Conservation (phyloP, 108 stramenopile species). For the Cyclotella baltica region DNA sequence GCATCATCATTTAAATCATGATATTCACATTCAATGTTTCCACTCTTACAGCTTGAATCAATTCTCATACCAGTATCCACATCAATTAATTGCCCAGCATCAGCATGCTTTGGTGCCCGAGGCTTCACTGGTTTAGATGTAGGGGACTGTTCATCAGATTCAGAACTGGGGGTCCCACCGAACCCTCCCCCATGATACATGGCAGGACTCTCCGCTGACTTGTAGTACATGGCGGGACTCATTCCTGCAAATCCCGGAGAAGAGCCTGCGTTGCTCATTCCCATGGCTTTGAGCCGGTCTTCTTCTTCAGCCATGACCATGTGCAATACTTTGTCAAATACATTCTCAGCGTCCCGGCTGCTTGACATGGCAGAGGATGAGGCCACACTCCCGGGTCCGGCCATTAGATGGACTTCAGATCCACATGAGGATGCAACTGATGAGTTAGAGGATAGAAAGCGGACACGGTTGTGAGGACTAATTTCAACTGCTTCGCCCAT, state of each 20-base stretch:
- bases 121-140: background rate
- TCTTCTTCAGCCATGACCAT: constrained; percentile 42
- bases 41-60: background rate
- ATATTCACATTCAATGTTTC: constrained; percentile 1
- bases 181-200: background rate
- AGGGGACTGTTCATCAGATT: background rate
- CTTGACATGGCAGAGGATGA: constrained; percentile 42
- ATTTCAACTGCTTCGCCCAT: background rate
- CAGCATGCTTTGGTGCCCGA: background rate
- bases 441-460: constrained; percentile 26
- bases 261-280: constrained; percentile 25
- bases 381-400: constrained; percentile 38
- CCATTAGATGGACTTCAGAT: constrained; percentile 41
- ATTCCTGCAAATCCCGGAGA: background rate
- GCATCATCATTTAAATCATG: constrained; percentile 14
- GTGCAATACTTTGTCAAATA: constrained; percentile 37
- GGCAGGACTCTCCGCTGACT: background rate
- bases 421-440: constrained; percentile 26
- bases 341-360: constrained; percentile 21
- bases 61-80: constrained; percentile 9
- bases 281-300: constrained; percentile 36
- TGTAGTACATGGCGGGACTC: constrained; percentile 12
- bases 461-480: constrained; percentile 27
- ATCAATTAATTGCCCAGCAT: constrained; percentile 1
- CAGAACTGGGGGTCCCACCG: background rate